Evolutionary conservation across 208 protist species (phyloP), one percentile per base, ranked within the genome.

Genomic region (Trypanosoma theileri): DNA sequence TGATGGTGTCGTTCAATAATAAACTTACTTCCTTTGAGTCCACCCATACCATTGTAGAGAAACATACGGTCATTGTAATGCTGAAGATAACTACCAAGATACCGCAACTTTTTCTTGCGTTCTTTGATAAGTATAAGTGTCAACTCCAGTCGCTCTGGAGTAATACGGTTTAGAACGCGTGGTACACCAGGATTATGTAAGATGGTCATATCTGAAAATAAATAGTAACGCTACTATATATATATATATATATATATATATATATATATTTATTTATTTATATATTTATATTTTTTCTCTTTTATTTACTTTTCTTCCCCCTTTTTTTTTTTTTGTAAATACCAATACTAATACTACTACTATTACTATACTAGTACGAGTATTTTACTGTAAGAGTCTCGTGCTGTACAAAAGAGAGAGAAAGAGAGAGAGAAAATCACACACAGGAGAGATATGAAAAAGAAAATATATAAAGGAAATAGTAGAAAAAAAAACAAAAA

Each of bases 21-120:
- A 72, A 84, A 89, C 51, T 82, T 80, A 4, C 74, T 85, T 28
- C 86, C 86, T 4, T 67, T 59, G 0, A 69, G 52, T 17, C 59
- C 73, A 26, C 86, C 84, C 69, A 82, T 72, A 35, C 70, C 78
- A 54, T 48, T 75, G 61, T 85, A 89, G 45, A 91, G 53, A 50
- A 78, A 76, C 44, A 68, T 57, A n/a, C 90, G 87, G 59, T 96
- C 90, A 28, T 74, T 82, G 74, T 81, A 93, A 75, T 82, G 75
- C 7, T 83, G 76, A 26, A 88, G 80, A 48, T 75, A 69, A 53
- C 80, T 83, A 51, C 90, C 90, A 46, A 88, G 78, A 74, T 96
- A 92, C 12, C 73, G 80, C 54, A 87, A 54, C 28, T 70, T 82
- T 79, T 96, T 96, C 65, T 80, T 84, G 2, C 84, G 82, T 78